Evolutionary conservation across 1,139 yeast species (phyloP), one percentile per base, ranked within the genome.

Genomic region (Kluyveromyces sp.): DNA sequence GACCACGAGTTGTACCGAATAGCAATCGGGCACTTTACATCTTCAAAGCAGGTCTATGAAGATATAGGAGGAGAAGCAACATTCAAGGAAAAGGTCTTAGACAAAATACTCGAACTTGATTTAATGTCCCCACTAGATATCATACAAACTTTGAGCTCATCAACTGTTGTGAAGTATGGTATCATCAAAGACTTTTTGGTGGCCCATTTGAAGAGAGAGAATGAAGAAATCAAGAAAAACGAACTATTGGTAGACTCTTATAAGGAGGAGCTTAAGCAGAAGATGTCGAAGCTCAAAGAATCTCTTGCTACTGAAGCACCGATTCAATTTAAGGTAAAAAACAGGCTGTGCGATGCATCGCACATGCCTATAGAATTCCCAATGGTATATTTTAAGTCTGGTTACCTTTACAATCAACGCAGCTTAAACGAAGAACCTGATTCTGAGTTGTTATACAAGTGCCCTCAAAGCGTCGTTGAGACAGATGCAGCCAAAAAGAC

Each of bases 321-420:
- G 2, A 77, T 77, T 37, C 80, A 89, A 1, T 73, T 77, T 32
- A 71, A 80, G 6, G 70, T 88, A 2, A 89, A 84, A 55, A 78
- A 81, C 50, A 73, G 81, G 19, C 73, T 71, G 40, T 94, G 98
- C 61, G 70, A 80, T 16, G 73, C 80, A 6, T 94, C 98, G 60
- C 70, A 77, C 13, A 69, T 75, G 42, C 72, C 77, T 20, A 66
- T 92, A 28, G 95, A 87, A 47, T 72, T 82, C 43, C 97, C 97
- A 0, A 75, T 83, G 7, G 75, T 85, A 1, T 95, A 86, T 56
- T 94, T 89, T 68, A 78, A 80, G 49, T 92, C 98, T 66, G 75
- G 75, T 43, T 98, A 92, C 57, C 80, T 94, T 3, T 88, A 78
- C 58, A 98, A 92, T 60, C 87, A 83, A 53, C 70, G 85, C 42